Evolutionary conservation across 805 yeast species (phyloP).

Genomic region (Starmerella sirachaensis): DNA sequence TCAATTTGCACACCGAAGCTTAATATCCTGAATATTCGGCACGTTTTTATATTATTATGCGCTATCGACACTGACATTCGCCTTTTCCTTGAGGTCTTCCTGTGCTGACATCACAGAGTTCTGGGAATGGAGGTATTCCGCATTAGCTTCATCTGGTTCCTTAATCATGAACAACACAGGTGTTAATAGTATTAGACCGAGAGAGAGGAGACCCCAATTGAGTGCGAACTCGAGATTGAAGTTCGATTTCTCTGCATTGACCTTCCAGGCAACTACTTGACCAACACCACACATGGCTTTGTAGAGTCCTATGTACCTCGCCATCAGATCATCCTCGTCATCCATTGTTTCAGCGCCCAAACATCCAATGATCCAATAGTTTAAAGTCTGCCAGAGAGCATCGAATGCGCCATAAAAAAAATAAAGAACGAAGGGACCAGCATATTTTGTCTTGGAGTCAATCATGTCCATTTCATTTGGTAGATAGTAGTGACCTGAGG

Average conservation of each 20-base stretch:
- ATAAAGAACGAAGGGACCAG: slow-evolving; percentile 50
- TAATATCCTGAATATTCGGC: too few species aligned
- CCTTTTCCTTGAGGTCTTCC: too few species aligned
- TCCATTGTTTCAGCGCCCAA: slow-evolving; percentile 37
- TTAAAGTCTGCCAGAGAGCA: slow-evolving; percentile 46
- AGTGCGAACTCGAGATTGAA: slow-evolving; percentile 37
- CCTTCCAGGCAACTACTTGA: slow-evolving; percentile 49
- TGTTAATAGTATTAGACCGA: slow-evolving; percentile 32
- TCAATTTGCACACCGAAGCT: too few species aligned
- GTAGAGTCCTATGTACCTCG: slow-evolving; percentile 43
- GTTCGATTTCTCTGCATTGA: slow-evolving; percentile 33
- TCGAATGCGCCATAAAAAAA: slow-evolving; percentile 49
- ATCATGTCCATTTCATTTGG: slow-evolving; percentile 25
- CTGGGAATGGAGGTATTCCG: too few species aligned
- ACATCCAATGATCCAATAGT: slow-evolving; percentile 48
- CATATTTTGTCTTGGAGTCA: slow-evolving; percentile 40
- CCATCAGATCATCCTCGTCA: slow-evolving; percentile 38
- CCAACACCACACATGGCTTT: slow-evolving; percentile 55
- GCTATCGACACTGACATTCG: too few species aligned
- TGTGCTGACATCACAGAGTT: too few species aligned
- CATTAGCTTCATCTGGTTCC: slow-evolving; percentile 6
- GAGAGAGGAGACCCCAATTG: slow-evolving; percentile 41
- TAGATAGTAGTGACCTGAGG: slow-evolving; percentile 27
- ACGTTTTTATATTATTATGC: too few species aligned
- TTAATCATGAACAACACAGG: slow-evolving; percentile 7